A percentile compares a stretch with the other conserved stretches of the same genome.
Conservation (phyloP, 225 moss, liverwort and hornwort genomes). For the Takakia lepidozioides region DNA sequence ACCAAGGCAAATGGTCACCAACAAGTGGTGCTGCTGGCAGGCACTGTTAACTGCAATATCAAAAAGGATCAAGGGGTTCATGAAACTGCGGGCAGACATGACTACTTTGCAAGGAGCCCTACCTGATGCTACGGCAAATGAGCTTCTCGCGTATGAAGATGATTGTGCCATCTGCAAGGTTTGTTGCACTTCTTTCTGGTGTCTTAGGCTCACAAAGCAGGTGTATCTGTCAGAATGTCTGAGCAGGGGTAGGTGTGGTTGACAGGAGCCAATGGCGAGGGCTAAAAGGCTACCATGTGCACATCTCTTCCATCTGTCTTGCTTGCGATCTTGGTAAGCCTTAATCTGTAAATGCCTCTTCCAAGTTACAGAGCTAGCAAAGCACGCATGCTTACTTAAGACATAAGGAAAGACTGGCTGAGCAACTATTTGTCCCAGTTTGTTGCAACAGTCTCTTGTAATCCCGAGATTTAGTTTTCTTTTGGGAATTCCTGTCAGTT, state of each 20-base stretch:
- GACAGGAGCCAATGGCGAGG: slow-evolving; percentile 98
- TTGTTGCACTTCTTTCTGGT: not conserved
- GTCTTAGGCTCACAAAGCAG: no score
- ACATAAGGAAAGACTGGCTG: no score
- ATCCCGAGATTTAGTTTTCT: no score
- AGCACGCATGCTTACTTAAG: no score
- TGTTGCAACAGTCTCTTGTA: no score
- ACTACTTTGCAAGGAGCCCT: slow-evolving; percentile 91
- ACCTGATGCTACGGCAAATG: slow-evolving; percentile 87
- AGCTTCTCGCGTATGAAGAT: slow-evolving; percentile 86
- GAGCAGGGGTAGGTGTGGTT: slow-evolving; percentile 4
- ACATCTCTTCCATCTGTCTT: slow-evolving; percentile 94
- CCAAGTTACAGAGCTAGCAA: no score
- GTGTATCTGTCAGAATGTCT: no score
- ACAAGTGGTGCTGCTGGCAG: slow-evolving; percentile 24
- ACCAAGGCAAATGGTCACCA: no score
- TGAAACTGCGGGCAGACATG: slow-evolving; percentile 89
- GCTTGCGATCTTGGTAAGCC: slow-evolving; percentile 95
- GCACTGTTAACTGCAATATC: slow-evolving; percentile 87
- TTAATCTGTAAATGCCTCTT: no score
- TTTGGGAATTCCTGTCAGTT: no score
- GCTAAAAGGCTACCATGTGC: slow-evolving; percentile 93
- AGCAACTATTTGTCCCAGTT: no score
- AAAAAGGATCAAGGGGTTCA: slow-evolving; percentile 91
- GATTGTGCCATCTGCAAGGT: slow-evolving; percentile 99